Conservation (phyloP, 441 rosid genomes). For the Biscutella laevigata region DNA sequence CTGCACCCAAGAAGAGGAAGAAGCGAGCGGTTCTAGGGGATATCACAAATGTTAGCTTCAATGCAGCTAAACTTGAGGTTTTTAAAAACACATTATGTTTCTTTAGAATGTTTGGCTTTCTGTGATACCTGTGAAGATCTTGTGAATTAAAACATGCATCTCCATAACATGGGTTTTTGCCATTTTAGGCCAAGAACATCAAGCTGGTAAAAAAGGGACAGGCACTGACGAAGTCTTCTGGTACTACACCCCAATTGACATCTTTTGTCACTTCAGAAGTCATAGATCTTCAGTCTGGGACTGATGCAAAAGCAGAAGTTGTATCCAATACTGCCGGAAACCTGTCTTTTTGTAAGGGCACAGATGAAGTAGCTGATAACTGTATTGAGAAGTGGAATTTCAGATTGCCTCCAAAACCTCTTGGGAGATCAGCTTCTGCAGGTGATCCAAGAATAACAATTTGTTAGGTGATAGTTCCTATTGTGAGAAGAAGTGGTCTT, state of each 20-base stretch:
- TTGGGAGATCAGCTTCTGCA: constrained; percentile 10
- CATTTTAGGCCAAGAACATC: constrained; percentile 16
- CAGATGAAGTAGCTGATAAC: constrained; percentile 15
- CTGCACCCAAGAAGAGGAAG: constrained; percentile 36
- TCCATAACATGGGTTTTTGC: neutral
- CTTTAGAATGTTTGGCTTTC: neutral
- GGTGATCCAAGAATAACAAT: constrained; percentile 5
- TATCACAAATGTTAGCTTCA: constrained; percentile 52
- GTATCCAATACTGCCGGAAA: constrained; percentile 9
- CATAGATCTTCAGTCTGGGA: constrained; percentile 20
- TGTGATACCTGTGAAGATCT: constrained; percentile 8
- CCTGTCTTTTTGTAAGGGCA: constrained; percentile 3
- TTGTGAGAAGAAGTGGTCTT: neutral
- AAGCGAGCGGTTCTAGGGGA: constrained; percentile 62
- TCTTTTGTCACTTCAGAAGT: constrained; percentile 17
- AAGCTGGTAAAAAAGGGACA: constrained; percentile 18
- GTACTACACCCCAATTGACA: constrained; percentile 12
- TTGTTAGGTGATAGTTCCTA: neutral
- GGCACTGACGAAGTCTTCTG: neutral
- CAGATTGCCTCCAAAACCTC: constrained; percentile 22
- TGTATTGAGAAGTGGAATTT: constrained; percentile 13
- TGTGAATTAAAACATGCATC: constrained; percentile 14
- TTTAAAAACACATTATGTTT: constrained; percentile 27
- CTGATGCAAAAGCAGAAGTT: constrained; percentile 6
- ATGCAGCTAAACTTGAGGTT: constrained; percentile 51